Evolutionary conservation across 2,329 filamentous ascomycete species (phyloP).

Genomic region (Phialophora chinensis): DNA sequence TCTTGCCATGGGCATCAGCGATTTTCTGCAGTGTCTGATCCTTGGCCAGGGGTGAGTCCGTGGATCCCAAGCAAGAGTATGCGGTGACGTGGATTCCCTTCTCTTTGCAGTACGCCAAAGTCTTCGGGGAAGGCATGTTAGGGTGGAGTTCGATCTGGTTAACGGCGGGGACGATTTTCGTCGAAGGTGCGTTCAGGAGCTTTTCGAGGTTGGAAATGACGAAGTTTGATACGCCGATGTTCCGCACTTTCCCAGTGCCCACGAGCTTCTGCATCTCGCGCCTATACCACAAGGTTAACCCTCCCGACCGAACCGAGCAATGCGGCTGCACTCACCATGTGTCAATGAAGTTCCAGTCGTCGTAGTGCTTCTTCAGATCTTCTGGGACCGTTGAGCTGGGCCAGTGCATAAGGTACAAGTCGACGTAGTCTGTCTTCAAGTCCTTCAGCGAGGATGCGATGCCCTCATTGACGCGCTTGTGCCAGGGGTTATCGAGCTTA

Average conservation of each 20-base stretch:
- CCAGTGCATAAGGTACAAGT: constrained; percentile 72
- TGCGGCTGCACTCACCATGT: constrained; percentile 61
- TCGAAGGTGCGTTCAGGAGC: constrained; percentile 69
- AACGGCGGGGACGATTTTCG: constrained; percentile 69
- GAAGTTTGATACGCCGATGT: constrained; percentile 89
- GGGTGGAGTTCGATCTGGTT: constrained; percentile 81
- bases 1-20: constrained; percentile 40
- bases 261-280: constrained; percentile 51
- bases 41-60: constrained; percentile 72
- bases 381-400: constrained; percentile 42
- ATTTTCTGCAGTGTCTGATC: constrained; percentile 39
- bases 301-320: not conserved
- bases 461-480: constrained; percentile 67
- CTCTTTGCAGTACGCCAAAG: constrained; percentile 72
- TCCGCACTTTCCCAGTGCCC: constrained; percentile 67
- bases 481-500: constrained; percentile 82
- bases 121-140: constrained; percentile 79
- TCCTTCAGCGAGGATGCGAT: constrained; percentile 67
- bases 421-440: constrained; percentile 69
- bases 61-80: constrained; percentile 73
- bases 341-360: constrained; percentile 82
- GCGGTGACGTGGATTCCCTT: constrained; percentile 73
- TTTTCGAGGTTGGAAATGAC: constrained; percentile 79
- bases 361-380: constrained; percentile 63
- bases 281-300: constrained; percentile 49